Evolutionary conservation across 2,329 filamentous ascomycete genomes (phyloP).

Genomic region (Cordyceps cicadae): DNA sequence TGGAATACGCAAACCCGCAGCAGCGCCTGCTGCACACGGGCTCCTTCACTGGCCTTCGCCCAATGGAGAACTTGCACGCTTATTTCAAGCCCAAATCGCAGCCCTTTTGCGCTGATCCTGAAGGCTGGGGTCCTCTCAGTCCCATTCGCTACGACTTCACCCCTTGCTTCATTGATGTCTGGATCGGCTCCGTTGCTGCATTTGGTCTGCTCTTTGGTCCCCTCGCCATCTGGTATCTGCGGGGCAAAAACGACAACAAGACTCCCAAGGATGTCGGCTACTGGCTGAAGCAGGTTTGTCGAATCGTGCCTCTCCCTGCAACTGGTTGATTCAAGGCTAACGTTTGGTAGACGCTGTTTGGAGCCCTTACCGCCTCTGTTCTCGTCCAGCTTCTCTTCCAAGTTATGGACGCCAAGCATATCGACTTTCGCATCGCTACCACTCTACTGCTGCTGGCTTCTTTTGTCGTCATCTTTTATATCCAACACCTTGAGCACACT

Average conservation of each 20-base stretch:
- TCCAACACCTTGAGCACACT: slow-evolving; percentile 83
- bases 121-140: slow-evolving; percentile 94
- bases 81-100: slow-evolving; percentile 58
- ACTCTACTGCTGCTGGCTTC: slow-evolving; percentile 64
- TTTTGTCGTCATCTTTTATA: slow-evolving; percentile 62
- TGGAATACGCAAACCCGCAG: slow-evolving; percentile 26
- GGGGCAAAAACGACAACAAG: slow-evolving; percentile 24
- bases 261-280: slow-evolving; percentile 81
- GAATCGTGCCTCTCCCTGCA: not conserved
- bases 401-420: slow-evolving; percentile 51
- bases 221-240: slow-evolving; percentile 68
- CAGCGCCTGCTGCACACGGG: slow-evolving; percentile 46
- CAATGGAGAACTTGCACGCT: slow-evolving; percentile 41
- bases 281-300: slow-evolving; percentile 75
- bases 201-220: slow-evolving; percentile 74
- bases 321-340: slow-evolving; percentile 10
- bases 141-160: slow-evolving; percentile 86
- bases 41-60: slow-evolving; percentile 52
- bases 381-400: slow-evolving; percentile 68
- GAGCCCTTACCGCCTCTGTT: slow-evolving; percentile 58
- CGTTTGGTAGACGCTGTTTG: slow-evolving; percentile 46
- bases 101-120: slow-evolving; percentile 75
- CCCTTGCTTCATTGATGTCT: slow-evolving; percentile 92
- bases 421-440: slow-evolving; percentile 81
- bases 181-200: slow-evolving; percentile 67